Base-by-base conservation (phyloP, 306 rosid genomes). In the Rosa persica region DNA sequence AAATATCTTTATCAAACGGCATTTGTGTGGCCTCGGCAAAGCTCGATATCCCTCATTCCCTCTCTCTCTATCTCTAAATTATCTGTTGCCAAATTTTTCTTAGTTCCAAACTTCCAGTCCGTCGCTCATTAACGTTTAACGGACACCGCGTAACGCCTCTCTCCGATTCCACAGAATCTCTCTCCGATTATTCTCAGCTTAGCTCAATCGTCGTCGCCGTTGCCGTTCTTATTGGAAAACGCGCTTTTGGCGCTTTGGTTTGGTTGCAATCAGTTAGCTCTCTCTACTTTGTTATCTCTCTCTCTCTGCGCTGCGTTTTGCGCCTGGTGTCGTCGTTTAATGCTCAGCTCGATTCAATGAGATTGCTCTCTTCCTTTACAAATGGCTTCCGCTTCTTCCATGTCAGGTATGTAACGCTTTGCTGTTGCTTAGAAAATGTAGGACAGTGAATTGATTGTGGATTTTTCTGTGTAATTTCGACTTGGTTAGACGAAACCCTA, bases 311-410 rank as follows among this genome's bases (percentile, higher is more conserved):
- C 58, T 49, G 20, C 72, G 73, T 65, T 46, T 8, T 25, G 75
- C 49, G 70, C 69, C 67, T 23, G 78, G 69, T 80, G 69, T 80
- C 36, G 62, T 67, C 75, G 89, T 83, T 83, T 79, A 79, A 87
- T 89, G 93, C 88, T 83, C 75, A 61, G 79, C 70, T 72, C 78
- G 93, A 80, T 85, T 95, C 93, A 90, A 91, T 95, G 99, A 91
- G 87, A 86, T 85, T 93, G 78, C 84, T 85, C 89, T 85, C 73
- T 72, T 84, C 69, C 42, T 20, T 58, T 47, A 61, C 77, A 74
- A 75, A 95, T 95, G 99, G 90, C 98, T 75, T 89, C 90, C 85
- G 90, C 93, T 83, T 83, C 98, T 82, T 95, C 94, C 87, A 84
- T 95, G 92, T 89, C 97, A 87, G 99, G 99, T 89, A 72, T 58